These are phyloP conservation scores for Terana coerulea DNA, from an alignment of 768 basidiomycete genomes.

Conservation along the genomic window DNA sequence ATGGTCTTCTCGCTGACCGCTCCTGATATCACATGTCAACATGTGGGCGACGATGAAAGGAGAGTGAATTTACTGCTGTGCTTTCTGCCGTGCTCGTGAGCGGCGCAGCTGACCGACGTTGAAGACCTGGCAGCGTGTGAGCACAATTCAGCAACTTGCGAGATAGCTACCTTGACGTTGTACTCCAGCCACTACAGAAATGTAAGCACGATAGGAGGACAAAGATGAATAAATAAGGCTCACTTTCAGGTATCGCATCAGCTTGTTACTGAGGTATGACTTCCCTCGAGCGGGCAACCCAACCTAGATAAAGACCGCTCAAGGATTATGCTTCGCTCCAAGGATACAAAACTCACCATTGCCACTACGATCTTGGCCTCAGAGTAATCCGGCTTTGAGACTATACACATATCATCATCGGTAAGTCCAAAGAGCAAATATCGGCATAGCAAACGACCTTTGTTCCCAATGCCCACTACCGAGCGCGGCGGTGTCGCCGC, in stretches of 20 bases:
- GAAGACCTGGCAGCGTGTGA: slow-evolving; percentile 63
- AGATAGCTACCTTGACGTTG: slow-evolving; percentile 72
- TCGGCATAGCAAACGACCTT: slow-evolving; percentile 50
- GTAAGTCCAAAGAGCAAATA: no score
- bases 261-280: slow-evolving; percentile 96
- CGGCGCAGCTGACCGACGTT: slow-evolving; percentile 95
- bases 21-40: slow-evolving; percentile 36
- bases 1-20: slow-evolving; percentile 87
- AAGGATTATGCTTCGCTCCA: not conserved
- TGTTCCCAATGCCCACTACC: slow-evolving; percentile 86
- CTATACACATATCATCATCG: no score
- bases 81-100: slow-evolving; percentile 76
- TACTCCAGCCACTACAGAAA: slow-evolving; percentile 90
- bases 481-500: slow-evolving; percentile 77
- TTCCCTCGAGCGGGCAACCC: slow-evolving; percentile 98
- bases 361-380: slow-evolving; percentile 98
- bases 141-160: not conserved
- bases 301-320: slow-evolving; percentile 47
- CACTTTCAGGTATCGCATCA: slow-evolving; percentile 93
- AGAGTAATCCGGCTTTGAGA: slow-evolving; percentile 96
- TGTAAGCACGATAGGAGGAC: not conserved
- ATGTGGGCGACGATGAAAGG: not conserved
- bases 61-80: slow-evolving; percentile 52
- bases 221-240: slow-evolving; percentile 3
- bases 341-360: slow-evolving; percentile 54